Conservation (phyloP, 768 basidiomycete genomes). For the Russula virescens region DNA sequence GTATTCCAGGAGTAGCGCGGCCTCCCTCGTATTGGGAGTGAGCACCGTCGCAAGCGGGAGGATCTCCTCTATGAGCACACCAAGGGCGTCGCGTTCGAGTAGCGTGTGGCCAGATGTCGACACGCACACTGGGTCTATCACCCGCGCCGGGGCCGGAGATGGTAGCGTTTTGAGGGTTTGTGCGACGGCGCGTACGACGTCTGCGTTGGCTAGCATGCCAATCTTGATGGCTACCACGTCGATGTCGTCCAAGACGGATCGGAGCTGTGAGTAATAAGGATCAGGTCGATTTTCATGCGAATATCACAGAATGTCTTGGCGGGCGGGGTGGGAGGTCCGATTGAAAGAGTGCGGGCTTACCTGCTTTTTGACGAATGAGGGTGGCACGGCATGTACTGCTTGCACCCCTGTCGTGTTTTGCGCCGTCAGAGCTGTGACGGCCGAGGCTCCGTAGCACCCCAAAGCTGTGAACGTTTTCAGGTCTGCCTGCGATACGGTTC, state of each 20-base stretch:
- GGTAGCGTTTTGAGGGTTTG: slow-evolving; percentile 40
- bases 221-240: slow-evolving; percentile 73
- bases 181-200: slow-evolving; percentile 47
- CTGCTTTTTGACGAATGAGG: slow-evolving; percentile 71
- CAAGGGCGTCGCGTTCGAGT: slow-evolving; percentile 59
- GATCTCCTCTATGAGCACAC: slow-evolving; percentile 51
- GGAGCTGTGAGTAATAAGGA: slow-evolving; percentile 43
- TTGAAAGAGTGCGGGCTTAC: slow-evolving; percentile 33
- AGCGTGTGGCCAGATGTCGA: slow-evolving; percentile 85
- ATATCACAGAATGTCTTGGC: too few species aligned
- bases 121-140: slow-evolving; percentile 89
- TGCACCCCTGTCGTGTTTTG: slow-evolving; percentile 88
- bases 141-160: slow-evolving; percentile 46
- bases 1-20: slow-evolving; percentile 60
- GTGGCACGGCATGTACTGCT: slow-evolving; percentile 59
- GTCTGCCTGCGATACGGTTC: slow-evolving; percentile 55
- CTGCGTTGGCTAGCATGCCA: slow-evolving; percentile 76
- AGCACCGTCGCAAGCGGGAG: slow-evolving; percentile 68
- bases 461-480: slow-evolving; percentile 78
- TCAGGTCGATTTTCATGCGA: too few species aligned
- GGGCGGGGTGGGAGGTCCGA: neutral
- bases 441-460: slow-evolving; percentile 74
- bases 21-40: slow-evolving; percentile 84
- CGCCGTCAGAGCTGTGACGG: slow-evolving; percentile 79
- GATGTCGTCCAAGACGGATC: slow-evolving; percentile 66